Conservation (phyloP, 2,329 filamentous ascomycete species). For the Colletotrichum cuscutae region DNA sequence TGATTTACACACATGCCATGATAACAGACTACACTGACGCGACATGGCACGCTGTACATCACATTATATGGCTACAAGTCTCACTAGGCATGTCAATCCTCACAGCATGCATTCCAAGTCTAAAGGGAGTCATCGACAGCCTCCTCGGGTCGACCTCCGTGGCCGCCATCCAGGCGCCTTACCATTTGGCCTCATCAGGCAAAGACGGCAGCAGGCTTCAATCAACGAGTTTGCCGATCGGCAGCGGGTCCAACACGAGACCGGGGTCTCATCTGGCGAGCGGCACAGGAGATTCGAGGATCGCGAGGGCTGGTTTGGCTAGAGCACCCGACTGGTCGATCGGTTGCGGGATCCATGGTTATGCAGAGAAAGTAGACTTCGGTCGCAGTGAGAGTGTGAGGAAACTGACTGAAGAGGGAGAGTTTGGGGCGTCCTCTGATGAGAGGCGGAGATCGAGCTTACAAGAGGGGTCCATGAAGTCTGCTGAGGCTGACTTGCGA, state of each 20-base stretch:
- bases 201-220: not conserved
- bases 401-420: not conserved
- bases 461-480: not conserved
- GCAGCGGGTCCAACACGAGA: not conserved
- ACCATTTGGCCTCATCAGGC: not conserved
- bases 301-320: not conserved
- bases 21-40: not conserved
- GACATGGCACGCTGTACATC: slow-evolving; percentile 1
- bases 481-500: not conserved
- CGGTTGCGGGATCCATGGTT: not conserved
- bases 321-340: not conserved
- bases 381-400: not conserved
- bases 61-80: not conserved
- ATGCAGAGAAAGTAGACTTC: not conserved
- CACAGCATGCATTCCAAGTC: slow-evolving; percentile 12
- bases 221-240: not conserved
- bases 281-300: not conserved
- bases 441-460: not conserved
- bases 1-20: not conserved
- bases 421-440: not conserved
- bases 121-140: slow-evolving; percentile 14
- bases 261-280: not conserved
- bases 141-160: not conserved
- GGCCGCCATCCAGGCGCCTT: not conserved
- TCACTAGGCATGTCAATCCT: slow-evolving; percentile 6